Evolutionary conservation across 2,329 filamentous ascomycete species (phyloP).

Genomic region (Beauveria scarabaeidicola): DNA sequence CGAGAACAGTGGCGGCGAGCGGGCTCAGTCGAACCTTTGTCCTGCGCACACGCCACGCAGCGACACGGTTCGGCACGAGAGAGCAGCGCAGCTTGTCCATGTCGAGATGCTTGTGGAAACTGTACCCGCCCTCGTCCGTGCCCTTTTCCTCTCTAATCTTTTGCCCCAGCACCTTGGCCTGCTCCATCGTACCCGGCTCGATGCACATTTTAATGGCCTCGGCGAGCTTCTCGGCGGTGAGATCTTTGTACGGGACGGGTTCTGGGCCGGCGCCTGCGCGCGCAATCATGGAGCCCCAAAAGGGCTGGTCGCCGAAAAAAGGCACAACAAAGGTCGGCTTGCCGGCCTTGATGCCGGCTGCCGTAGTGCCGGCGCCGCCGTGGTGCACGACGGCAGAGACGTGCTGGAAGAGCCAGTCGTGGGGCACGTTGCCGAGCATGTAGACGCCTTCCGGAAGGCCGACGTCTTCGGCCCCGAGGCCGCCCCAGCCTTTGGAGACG

Average conservation of each 20-base stretch:
- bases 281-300: constrained; percentile 72
- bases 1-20: constrained; percentile 62
- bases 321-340: constrained; percentile 76
- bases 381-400: constrained; percentile 82
- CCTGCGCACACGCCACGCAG: constrained; percentile 66
- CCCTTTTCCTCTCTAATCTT: constrained; percentile 61
- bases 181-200: constrained; percentile 48
- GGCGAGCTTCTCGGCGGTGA: constrained; percentile 59
- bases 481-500: constrained; percentile 84
- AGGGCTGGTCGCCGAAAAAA: constrained; percentile 80
- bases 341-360: constrained; percentile 73
- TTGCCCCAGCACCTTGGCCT: constrained; percentile 49
- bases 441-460: constrained; percentile 68
- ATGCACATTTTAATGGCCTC: constrained; percentile 54
- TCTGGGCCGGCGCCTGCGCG: constrained; percentile 62
- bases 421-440: constrained; percentile 77
- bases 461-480: constrained; percentile 63
- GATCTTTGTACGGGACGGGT: constrained; percentile 59
- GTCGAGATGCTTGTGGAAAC: constrained; percentile 64
- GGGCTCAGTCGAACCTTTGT: constrained; percentile 61
- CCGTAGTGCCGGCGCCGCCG: constrained; percentile 80
- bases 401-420: constrained; percentile 80
- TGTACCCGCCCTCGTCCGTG: constrained; percentile 52
- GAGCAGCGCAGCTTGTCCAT: constrained; percentile 60
- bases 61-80: constrained; percentile 57